phyloP scores from a whole-genome alignment of 1,284 basidiomycete species.

The Tylopilus sp. region DNA sequence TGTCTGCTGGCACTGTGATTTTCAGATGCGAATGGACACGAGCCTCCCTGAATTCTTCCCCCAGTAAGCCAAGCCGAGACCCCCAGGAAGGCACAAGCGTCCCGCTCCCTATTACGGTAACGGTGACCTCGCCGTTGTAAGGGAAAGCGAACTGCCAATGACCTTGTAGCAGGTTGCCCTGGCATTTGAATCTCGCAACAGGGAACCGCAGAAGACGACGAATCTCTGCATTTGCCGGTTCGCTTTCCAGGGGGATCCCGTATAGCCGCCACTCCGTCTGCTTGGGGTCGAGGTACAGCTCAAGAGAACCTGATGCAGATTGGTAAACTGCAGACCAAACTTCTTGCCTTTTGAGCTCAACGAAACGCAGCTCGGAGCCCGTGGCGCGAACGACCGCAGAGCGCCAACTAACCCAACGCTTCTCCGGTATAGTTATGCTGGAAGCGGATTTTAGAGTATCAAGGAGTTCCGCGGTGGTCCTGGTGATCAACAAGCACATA shows the following conservation, averaged over 20 bases:
- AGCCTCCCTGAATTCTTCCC: slow-evolving; percentile 62
- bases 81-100: slow-evolving; percentile 84
- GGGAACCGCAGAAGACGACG: slow-evolving; percentile 73
- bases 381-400: slow-evolving; percentile 64
- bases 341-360: slow-evolving; percentile 83
- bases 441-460: slow-evolving; percentile 47
- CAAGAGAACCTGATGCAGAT: slow-evolving; percentile 67
- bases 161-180: slow-evolving; percentile 61
- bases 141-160: slow-evolving; percentile 85
- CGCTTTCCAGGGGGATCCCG: slow-evolving; percentile 61
- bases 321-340: slow-evolving; percentile 84
- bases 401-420: slow-evolving; percentile 66
- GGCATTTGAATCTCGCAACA: slow-evolving; percentile 71
- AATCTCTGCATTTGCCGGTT: slow-evolving; percentile 79
- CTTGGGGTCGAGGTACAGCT: slow-evolving; percentile 73
- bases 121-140: slow-evolving; percentile 46
- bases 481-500: slow-evolving; percentile 73
- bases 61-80: slow-evolving; percentile 72
- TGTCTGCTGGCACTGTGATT: slow-evolving; percentile 54
- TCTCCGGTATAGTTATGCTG: slow-evolving; percentile 43
- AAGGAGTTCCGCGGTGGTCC: slow-evolving; percentile 53
- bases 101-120: slow-evolving; percentile 66
- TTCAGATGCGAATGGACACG: slow-evolving; percentile 66
- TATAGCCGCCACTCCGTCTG: slow-evolving; percentile 87
- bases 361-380: slow-evolving; percentile 71